Evolutionary conservation across 352 stramenopile species (phyloP).

Genomic region (Nothophytophthora sp.): DNA sequence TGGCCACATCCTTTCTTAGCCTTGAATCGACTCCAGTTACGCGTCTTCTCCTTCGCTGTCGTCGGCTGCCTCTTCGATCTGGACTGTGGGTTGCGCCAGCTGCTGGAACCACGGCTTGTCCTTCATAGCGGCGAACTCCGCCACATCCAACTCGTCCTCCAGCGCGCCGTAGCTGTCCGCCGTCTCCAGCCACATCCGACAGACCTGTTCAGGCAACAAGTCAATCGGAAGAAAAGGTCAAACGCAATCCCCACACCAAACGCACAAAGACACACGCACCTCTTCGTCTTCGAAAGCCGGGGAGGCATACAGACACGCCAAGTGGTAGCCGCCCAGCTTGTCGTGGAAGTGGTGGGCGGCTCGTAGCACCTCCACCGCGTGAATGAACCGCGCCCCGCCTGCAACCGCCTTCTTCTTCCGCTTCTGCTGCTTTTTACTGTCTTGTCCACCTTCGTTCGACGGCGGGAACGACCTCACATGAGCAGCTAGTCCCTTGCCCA

Average conservation of each 20-base stretch:
- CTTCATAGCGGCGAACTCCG: slow-evolving; percentile 60
- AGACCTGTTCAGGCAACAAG: too few relatives aligned
- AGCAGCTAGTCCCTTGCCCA: slow-evolving; percentile 58
- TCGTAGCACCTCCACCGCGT: slow-evolving; percentile 64
- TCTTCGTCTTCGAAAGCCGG: slow-evolving; percentile 57
- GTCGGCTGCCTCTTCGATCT: slow-evolving; percentile 26
- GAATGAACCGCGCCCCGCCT: slow-evolving; percentile 30
- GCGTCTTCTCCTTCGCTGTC: slow-evolving; percentile 6
- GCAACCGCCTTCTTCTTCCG: slow-evolving; percentile 6
- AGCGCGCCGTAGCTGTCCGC: slow-evolving; percentile 77
- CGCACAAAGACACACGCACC: slow-evolving; percentile 20
- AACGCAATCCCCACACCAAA: too few relatives aligned
- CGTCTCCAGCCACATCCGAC: slow-evolving; percentile 75
- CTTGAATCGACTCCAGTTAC: background rate
- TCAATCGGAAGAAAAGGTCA: too few relatives aligned
- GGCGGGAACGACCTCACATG: slow-evolving; percentile 36
- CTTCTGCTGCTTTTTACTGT: slow-evolving; percentile 26
- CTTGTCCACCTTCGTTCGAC: background rate
- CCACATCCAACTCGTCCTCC: slow-evolving; percentile 70
- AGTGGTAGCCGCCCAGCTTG: slow-evolving; percentile 77
- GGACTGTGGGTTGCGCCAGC: slow-evolving; percentile 43
- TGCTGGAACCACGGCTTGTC: slow-evolving; percentile 58
- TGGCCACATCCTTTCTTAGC: too few relatives aligned
- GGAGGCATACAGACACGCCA: slow-evolving; percentile 67
- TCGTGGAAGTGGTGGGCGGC: slow-evolving; percentile 83